Evolutionary conservation across 1,139 yeast species (phyloP).

Genomic region (Kodamaea ohmeri): DNA sequence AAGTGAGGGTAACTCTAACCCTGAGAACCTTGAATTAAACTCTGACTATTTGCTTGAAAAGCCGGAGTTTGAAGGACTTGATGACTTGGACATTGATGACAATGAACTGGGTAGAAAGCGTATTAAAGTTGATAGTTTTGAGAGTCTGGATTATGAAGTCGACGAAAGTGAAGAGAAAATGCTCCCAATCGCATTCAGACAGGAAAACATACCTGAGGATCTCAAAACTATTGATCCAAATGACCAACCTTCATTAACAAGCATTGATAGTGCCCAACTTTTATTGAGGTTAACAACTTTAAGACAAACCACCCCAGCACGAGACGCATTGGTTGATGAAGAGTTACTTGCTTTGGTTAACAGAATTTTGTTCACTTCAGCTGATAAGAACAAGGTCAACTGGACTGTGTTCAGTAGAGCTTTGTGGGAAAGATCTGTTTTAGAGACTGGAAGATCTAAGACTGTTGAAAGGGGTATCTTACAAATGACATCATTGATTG

Average conservation of each 20-base stretch:
- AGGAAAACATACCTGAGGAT: slow-evolving; percentile 59
- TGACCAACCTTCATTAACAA: slow-evolving; percentile 68
- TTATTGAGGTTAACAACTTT: slow-evolving; percentile 64
- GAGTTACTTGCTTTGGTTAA: slow-evolving; percentile 73
- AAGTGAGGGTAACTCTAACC: slow-evolving; percentile 26
- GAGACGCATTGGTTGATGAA: slow-evolving; percentile 71
- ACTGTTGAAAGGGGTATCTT: slow-evolving; percentile 92
- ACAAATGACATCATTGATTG: slow-evolving; percentile 90
- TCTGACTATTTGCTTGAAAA: slow-evolving; percentile 80
- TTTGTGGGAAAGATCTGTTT: slow-evolving; percentile 82
- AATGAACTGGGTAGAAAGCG: slow-evolving; percentile 36
- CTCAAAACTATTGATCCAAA: slow-evolving; percentile 71
- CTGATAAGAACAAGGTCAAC: slow-evolving; percentile 45
- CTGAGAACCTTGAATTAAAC: slow-evolving; percentile 60
- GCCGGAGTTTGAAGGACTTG: slow-evolving; percentile 63
- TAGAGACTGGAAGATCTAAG: slow-evolving; percentile 77
- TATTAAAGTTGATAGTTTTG: slow-evolving; percentile 29
- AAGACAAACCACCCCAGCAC: slow-evolving; percentile 69
- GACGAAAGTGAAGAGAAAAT: slow-evolving; percentile 35
- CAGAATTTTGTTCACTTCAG: slow-evolving; percentile 57
- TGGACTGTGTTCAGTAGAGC: slow-evolving; percentile 84
- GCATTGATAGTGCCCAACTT: slow-evolving; percentile 70
- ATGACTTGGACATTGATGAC: slow-evolving; percentile 40
- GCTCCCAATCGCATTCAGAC: slow-evolving; percentile 59
- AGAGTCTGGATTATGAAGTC: slow-evolving; percentile 18